A percentile compares a stretch with the other conserved stretches of the same genome.
phyloP scores from a whole-genome alignment of 345 rosid species.

The Iberis pinnata region DNA sequence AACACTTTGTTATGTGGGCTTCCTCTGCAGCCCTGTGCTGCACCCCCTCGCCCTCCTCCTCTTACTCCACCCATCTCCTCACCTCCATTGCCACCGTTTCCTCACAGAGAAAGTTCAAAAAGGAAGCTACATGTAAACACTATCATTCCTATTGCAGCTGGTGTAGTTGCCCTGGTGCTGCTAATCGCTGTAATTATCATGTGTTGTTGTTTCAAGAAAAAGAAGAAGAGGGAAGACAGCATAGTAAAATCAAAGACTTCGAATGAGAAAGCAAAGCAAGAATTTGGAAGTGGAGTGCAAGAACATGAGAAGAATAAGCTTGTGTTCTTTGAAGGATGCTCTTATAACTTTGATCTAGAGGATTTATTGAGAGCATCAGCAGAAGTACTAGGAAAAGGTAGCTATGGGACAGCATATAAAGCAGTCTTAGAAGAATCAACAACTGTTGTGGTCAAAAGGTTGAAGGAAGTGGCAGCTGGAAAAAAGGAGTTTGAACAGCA shows the following conservation, averaged over 20 bases:
- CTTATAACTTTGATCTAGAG: constrained; percentile 73
- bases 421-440: constrained; percentile 76
- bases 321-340: constrained; percentile 75
- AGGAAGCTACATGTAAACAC: constrained; percentile 46
- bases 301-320: constrained; percentile 74
- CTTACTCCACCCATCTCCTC: constrained; percentile 39
- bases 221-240: constrained; percentile 40
- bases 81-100: constrained; percentile 36
- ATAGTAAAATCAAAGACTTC: constrained; percentile 45
- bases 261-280: constrained; percentile 65
- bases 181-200: constrained; percentile 33
- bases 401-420: constrained; percentile 78
- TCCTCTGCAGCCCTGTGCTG: constrained; percentile 46
- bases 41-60: constrained; percentile 33
- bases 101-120: constrained; percentile 39
- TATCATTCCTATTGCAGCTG: constrained; percentile 57
- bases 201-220: constrained; percentile 59
- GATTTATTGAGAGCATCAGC: constrained; percentile 88
- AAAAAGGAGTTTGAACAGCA: constrained; percentile 89
- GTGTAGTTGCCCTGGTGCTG: constrained; percentile 45
- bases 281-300: constrained; percentile 73
- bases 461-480: constrained; percentile 70
- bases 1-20: constrained; percentile 58
- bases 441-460: constrained; percentile 78
- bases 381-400: constrained; percentile 87